Percentiles rank a stretch among this genome's conserved stretches.
Conservation (phyloP, 2,329 filamentous ascomycete species). For the Fusarium newnesense region DNA sequence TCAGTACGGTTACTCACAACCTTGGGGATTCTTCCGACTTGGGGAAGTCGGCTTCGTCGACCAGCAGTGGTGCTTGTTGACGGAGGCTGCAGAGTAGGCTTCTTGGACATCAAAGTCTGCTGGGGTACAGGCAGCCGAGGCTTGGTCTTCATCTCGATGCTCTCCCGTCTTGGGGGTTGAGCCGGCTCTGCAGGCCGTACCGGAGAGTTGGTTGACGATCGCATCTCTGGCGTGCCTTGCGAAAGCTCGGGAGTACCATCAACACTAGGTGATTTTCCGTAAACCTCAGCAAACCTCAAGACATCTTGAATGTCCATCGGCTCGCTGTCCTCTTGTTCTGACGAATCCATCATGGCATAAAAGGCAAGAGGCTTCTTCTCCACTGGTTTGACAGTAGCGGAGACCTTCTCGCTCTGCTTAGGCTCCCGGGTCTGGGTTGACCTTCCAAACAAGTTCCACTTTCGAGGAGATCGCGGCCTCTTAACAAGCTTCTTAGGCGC, state of each 20-base stretch:
- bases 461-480: slow-evolving; percentile 64
- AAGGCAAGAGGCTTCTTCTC: slow-evolving; percentile 66
- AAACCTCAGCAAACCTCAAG: slow-evolving; percentile 60
- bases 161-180: not conserved
- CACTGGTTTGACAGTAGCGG: slow-evolving; percentile 60
- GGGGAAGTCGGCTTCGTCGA: slow-evolving; percentile 71
- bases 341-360: slow-evolving; percentile 70
- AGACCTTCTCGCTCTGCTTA: slow-evolving; percentile 56
- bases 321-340: slow-evolving; percentile 63
- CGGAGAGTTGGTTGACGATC: slow-evolving; percentile 13
- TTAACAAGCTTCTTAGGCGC: slow-evolving; percentile 66
- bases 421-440: slow-evolving; percentile 56
- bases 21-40: slow-evolving; percentile 86
- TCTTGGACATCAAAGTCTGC: slow-evolving; percentile 2
- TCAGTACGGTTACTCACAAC: slow-evolving; percentile 77
- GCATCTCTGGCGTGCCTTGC: slow-evolving; percentile 29
- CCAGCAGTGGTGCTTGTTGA: slow-evolving; percentile 14
- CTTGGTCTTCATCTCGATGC: slow-evolving; percentile 7
- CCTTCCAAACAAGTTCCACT: slow-evolving; percentile 72
- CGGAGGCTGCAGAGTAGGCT: slow-evolving; percentile 1
- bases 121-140: slow-evolving; percentile 14
- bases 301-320: slow-evolving; percentile 55
- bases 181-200: slow-evolving; percentile 9
- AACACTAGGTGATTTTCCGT: slow-evolving; percentile 38
- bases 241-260: slow-evolving; percentile 26